phyloP scores from a whole-genome alignment of 1,284 basidiomycete species.

The Anthracocystis panici-leucophaei region DNA sequence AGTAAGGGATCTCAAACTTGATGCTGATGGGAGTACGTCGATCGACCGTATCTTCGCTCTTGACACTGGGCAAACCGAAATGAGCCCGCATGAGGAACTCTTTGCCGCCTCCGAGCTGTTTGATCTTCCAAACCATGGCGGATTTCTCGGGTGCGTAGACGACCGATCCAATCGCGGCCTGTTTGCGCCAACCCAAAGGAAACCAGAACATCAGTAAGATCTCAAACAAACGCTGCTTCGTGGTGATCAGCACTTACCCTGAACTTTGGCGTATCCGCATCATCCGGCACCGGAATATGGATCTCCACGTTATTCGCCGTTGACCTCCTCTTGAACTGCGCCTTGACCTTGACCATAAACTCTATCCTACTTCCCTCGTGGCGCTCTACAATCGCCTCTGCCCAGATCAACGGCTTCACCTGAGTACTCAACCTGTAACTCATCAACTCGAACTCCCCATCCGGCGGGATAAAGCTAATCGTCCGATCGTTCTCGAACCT shows the following conservation, averaged over 20 bases:
- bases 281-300: conserved; percentile 96
- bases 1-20: conserved; percentile 98
- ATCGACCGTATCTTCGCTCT: conserved; percentile 78
- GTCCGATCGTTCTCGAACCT: conserved; percentile 99
- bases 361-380: conserved; percentile 94
- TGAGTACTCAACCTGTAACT: conserved; percentile 94
- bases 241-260: conserved; percentile 69
- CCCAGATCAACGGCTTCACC: conserved; percentile 98
- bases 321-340: conserved; percentile 95
- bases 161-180: conserved; percentile 64
- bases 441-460: conserved; percentile 99
- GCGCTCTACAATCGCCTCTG: conserved; percentile 94
- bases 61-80: conserved; percentile 69
- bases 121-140: conserved; percentile 70
- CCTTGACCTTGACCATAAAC: conserved; percentile 98
- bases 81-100: conserved; percentile 69
- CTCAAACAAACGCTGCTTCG: no score
- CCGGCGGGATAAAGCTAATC: conserved; percentile 98
- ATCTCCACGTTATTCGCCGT: conserved; percentile 99
- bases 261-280: conserved; percentile 98
- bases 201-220: conserved; percentile 4
- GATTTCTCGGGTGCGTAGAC: conserved; percentile 68
- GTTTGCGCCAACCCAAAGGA: not conserved
- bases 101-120: conserved; percentile 67
- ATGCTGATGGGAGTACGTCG: conserved; percentile 94